Percentiles rank a stretch among this genome's conserved stretches.
These are phyloP conservation scores for Verticillium longisporum DNA, from an alignment of 2,329 filamentous ascomycete genomes.

Conservation along the genomic window DNA sequence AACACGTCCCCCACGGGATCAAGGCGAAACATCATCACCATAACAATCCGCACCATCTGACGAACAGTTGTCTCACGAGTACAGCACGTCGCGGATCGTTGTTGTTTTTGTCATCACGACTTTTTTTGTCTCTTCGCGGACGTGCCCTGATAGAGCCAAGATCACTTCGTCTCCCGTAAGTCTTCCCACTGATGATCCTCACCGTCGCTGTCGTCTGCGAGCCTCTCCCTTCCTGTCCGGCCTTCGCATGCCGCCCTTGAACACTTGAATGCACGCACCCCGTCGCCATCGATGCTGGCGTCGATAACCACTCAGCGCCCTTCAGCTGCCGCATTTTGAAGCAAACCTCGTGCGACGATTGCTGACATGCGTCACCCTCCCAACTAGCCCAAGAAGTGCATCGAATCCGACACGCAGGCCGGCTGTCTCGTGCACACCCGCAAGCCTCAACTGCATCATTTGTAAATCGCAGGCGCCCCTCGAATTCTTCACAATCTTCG, in stretches of 20 bases:
- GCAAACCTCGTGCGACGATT: neutral
- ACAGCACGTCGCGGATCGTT: neutral
- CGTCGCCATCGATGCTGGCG: neutral
- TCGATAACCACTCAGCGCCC: neutral
- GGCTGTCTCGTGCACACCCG: neutral
- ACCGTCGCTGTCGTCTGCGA: conserved; percentile 1
- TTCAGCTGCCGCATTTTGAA: neutral
- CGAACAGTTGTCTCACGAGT: neutral
- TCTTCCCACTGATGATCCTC: conserved; percentile 1
- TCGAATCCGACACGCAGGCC: conserved; percentile 8
- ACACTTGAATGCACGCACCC: neutral
- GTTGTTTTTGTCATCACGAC: neutral
- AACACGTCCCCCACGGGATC: conserved; percentile 8
- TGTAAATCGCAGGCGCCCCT: conserved; percentile 4
- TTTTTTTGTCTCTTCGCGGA: conserved; percentile 4
- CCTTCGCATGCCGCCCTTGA: neutral
- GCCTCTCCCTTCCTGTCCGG: conserved; percentile 1
- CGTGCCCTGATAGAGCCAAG: conserved; percentile 10
- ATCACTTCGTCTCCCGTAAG: conserved; percentile 10
- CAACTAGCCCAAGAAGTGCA: conserved; percentile 12
- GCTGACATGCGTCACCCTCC: neutral
- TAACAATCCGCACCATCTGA: neutral
- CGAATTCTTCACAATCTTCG: conserved; percentile 20
- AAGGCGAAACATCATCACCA: conserved; percentile 8
- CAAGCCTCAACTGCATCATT: conserved; percentile 7